These are phyloP conservation scores for Tylopilus plumbeoviolaceoides DNA, from an alignment of 768 basidiomycete species.

Conservation along the genomic window DNA sequence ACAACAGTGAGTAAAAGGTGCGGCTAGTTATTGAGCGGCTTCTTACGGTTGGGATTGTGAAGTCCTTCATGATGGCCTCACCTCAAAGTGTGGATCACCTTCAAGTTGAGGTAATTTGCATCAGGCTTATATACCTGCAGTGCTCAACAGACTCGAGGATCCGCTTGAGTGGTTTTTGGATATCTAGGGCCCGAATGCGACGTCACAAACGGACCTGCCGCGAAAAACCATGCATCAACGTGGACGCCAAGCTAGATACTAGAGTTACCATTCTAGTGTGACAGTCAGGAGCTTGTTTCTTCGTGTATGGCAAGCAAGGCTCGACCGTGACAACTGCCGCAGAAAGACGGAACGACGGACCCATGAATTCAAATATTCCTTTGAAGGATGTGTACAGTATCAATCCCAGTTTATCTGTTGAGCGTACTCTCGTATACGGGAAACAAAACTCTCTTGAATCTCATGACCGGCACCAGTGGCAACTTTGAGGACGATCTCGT, in stretches of 20 bases:
- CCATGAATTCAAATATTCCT: constrained; percentile 1
- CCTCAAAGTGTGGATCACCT: not conserved
- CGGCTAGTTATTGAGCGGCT: not conserved
- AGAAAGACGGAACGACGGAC: not conserved
- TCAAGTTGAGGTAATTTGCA: not conserved
- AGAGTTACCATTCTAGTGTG: not conserved
- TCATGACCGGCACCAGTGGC: constrained; percentile 80
- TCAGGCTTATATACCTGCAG: constrained; percentile 5
- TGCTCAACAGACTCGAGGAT: not conserved
- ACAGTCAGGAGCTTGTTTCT: too few relatives aligned
- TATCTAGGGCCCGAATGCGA: too few relatives aligned
- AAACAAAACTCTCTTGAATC: constrained; percentile 66
- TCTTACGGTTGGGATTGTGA: constrained; percentile 24
- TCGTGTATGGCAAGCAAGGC: too few relatives aligned
- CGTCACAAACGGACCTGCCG: too few relatives aligned
- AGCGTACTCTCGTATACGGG: constrained; percentile 74
- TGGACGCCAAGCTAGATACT: not conserved
- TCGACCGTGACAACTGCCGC: not conserved
- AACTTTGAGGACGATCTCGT: constrained; percentile 88
- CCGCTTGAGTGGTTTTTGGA: too few relatives aligned
- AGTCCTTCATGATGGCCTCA: constrained; percentile 8
- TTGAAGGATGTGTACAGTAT: constrained; percentile 8
- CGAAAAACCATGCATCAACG: not conserved
- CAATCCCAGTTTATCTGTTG: constrained; percentile 75
- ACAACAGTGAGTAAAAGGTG: not conserved